Percentiles rank a stretch among this genome's conserved stretches.
Evolutionary conservation across 2,329 filamentous ascomycete genomes (phyloP).

Genomic region (Colletotrichum tanaceti): DNA sequence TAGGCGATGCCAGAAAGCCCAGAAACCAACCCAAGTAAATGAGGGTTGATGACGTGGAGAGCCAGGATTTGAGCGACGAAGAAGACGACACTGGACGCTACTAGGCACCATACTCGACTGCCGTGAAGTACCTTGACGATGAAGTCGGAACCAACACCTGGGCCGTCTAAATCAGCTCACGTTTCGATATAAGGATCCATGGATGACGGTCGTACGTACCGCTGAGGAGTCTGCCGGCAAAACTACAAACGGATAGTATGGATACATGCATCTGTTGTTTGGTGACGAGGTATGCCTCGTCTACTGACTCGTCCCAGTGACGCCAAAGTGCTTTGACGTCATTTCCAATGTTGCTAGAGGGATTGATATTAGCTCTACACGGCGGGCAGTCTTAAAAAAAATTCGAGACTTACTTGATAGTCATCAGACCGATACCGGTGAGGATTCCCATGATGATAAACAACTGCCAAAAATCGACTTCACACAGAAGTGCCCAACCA

Average conservation of each 20-base stretch:
- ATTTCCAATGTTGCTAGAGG: slow-evolving; percentile 88
- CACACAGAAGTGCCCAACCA: slow-evolving; percentile 78
- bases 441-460: slow-evolving; percentile 90
- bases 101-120: slow-evolving; percentile 91
- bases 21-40: slow-evolving; percentile 81
- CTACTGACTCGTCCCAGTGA: slow-evolving; percentile 79
- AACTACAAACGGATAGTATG: slow-evolving; percentile 90
- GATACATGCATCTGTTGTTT: slow-evolving; percentile 93
- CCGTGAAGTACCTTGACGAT: slow-evolving; percentile 83
- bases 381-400: not conserved
- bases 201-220: slow-evolving; percentile 68
- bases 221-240: slow-evolving; percentile 81
- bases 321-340: slow-evolving; percentile 89
- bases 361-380: slow-evolving; percentile 46
- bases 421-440: slow-evolving; percentile 95
- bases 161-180: slow-evolving; percentile 12
- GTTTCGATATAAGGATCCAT: not conserved
- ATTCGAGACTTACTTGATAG: slow-evolving; percentile 82
- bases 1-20: slow-evolving; percentile 88
- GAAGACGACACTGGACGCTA: slow-evolving; percentile 82
- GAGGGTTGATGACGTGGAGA: slow-evolving; percentile 79
- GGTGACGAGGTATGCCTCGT: slow-evolving; percentile 79
- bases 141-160: slow-evolving; percentile 89
- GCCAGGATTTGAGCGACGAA: slow-evolving; percentile 82
- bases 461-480: slow-evolving; percentile 88